A percentile compares a stretch with the other conserved stretches of the same genome.
Evolutionary conservation across 805 yeast species (phyloP).

Genomic region (Candida suzukii): DNA sequence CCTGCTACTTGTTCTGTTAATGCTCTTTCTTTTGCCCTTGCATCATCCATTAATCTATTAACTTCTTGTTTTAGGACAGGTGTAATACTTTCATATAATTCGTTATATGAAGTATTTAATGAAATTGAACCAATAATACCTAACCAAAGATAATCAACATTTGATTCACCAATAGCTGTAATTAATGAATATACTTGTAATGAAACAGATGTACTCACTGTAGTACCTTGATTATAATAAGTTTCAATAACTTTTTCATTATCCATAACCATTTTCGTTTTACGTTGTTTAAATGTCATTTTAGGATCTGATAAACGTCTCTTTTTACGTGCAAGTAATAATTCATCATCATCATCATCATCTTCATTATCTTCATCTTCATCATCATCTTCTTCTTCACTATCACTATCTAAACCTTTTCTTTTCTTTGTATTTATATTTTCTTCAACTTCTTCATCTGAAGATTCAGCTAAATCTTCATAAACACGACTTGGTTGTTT

Average conservation of each 20-base stretch:
- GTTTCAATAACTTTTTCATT: constrained; percentile 55
- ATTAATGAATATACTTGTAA: constrained; percentile 75
- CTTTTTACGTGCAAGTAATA: constrained; percentile 5
- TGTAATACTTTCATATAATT: constrained; percentile 61
- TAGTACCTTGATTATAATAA: constrained; percentile 82
- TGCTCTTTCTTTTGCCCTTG: not conserved
- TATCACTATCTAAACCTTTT: constrained; percentile 23
- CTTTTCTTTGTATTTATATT: constrained; percentile 22
- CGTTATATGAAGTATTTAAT: constrained; percentile 64
- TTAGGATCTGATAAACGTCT: constrained; percentile 24
- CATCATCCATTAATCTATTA: constrained; percentile 39
- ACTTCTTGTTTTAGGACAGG: constrained; percentile 83
- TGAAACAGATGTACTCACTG: constrained; percentile 66
- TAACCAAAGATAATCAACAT: constrained; percentile 67
- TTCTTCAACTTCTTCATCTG: constrained; percentile 34
- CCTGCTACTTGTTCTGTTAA: no score
- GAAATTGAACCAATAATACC: constrained; percentile 86
- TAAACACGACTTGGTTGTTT: constrained; percentile 18
- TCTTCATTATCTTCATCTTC: constrained; percentile 23
- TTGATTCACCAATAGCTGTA: constrained; percentile 79
- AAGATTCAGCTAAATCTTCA: constrained; percentile 14
- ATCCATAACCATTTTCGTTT: constrained; percentile 31
- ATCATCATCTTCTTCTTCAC: constrained; percentile 23
- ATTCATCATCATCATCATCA: constrained; percentile 15
- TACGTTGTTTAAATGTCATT: constrained; percentile 29